These are phyloP conservation scores for Xanthoconium stramineum DNA, from an alignment of 768 basidiomycete species.

Conservation along the genomic window DNA sequence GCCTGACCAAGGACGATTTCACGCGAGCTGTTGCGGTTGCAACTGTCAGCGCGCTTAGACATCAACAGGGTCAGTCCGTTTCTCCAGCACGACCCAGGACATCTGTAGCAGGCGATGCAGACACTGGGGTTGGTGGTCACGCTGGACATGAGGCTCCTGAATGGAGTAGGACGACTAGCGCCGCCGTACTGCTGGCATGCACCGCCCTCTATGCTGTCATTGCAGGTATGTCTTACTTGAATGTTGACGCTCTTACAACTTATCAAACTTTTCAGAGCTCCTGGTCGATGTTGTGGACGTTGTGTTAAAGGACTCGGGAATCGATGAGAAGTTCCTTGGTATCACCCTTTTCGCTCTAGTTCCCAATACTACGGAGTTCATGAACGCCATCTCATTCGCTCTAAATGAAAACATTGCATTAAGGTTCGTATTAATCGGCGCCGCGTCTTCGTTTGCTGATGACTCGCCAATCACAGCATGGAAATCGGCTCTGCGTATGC, in stretches of 20 bases:
- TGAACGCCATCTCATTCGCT: conserved; percentile 99
- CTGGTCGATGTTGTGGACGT: conserved; percentile 95
- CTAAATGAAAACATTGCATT: conserved; percentile 95
- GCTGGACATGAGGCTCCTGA: conserved; percentile 93
- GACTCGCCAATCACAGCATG: conserved; percentile 59
- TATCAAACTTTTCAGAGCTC: conserved; percentile 55
- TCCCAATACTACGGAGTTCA: conserved; percentile 98
- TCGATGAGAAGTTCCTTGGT: conserved; percentile 97
- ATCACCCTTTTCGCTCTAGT: conserved; percentile 96
- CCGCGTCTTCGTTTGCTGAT: background rate
- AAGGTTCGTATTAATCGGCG: conserved; percentile 51
- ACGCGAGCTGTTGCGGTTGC: conserved; percentile 92
- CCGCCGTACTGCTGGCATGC: conserved; percentile 84
- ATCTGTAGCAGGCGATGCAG: conserved; percentile 37
- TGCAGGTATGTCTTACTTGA: conserved; percentile 62
- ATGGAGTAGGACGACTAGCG: conserved; percentile 89
- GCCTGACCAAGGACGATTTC: conserved; percentile 82
- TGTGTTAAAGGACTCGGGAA: conserved; percentile 83
- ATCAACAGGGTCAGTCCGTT: conserved; percentile 60
- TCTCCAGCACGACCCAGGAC: conserved; percentile 46
- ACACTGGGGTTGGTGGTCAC: conserved; percentile 53
- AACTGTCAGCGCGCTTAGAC: conserved; percentile 85
- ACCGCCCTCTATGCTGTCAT: conserved; percentile 93
- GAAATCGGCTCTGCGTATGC: conserved; percentile 99
- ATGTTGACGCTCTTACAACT: background rate